Evolutionary conservation across 2,329 filamentous ascomycete species (phyloP).

Genomic region (Plenodomus biglobosus): DNA sequence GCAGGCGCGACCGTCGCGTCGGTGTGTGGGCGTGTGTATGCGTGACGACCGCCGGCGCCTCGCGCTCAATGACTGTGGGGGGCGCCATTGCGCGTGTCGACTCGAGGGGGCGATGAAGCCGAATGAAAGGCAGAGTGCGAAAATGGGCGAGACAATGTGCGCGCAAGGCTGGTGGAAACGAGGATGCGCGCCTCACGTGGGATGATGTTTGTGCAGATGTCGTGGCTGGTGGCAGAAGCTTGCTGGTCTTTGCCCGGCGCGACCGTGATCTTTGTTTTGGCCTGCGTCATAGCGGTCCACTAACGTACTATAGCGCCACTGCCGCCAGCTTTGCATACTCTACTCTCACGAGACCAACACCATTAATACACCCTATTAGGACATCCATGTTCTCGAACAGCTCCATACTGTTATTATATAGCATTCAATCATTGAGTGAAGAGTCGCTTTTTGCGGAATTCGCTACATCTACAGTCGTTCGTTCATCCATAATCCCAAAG

Average conservation of each 20-base stretch:
- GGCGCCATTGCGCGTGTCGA: constrained; percentile 25
- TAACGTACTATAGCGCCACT: not conserved
- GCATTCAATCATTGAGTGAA: not conserved
- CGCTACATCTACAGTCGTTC: constrained; percentile 10
- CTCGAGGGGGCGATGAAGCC: not conserved
- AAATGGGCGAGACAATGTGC: not conserved
- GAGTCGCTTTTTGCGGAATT: constrained; percentile 3
- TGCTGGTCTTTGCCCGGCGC: not conserved
- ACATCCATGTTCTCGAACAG: no score
- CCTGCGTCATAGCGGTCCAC: constrained; percentile 7
- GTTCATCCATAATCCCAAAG: constrained; percentile 1
- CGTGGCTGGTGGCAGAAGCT: constrained; percentile 2
- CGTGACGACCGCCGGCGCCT: constrained; percentile 28
- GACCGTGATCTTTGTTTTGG: constrained; percentile 7
- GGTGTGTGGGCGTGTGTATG: constrained; percentile 22
- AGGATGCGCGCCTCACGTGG: constrained; percentile 21
- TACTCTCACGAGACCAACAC: no score
- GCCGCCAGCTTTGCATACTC: not conserved
- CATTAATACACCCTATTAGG: no score
- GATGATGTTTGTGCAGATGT: not conserved
- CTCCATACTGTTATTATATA: no score
- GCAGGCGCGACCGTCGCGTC: constrained; percentile 37
- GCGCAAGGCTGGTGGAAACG: constrained; percentile 6
- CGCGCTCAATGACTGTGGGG: constrained; percentile 28
- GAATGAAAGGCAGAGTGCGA: constrained; percentile 3